Base-by-base conservation (phyloP, 345 rosid genomes). In the Capsella bursapastoris region DNA sequence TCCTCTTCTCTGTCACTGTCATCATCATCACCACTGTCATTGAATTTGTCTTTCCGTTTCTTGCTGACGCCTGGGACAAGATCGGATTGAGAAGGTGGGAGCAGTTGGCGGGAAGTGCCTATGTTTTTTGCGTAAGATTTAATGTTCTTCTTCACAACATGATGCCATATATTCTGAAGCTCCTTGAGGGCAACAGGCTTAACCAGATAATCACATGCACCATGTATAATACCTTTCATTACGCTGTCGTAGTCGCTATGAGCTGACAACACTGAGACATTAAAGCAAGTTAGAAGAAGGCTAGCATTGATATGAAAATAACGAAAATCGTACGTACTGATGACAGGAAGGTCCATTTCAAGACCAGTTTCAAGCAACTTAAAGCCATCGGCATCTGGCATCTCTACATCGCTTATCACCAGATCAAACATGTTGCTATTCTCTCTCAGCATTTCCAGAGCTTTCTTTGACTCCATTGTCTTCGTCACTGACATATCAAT, bases 331-430 rank as follows among this genome's bases (percentile, higher is more conserved):
- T 22, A 75, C 93, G 62, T 72, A 93, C 97, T 93, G 52, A 93
- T 93, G 44, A 93, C 96, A 27, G 98, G 96, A 85, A 93, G 98
- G 74, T 90, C 97, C 98, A 93, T 93, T 79, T 93, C 98, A 49
- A 93, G 83, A 66, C 98, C 97, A 73, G 70, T 86, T 60, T 93
- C 97, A 68, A 93, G 98, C 59, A 90, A 92, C 67, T 88, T 90
- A 76, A 68, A 92, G 4, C 96, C 97, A 82, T 92, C 96, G 80
- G 88, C 84, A 64, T 90, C 96, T 2, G 96, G 97, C 97, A 92
- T 92, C 67, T 90, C 86, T 35, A 90, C 97, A 82, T 90, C 97
- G 69, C 92, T 88, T 27, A 92, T 77, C 37, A 92, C 90, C 9
- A 92, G 64, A 82, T 92, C 96, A 76, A 87, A 92, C 77, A 82